A percentile compares a stretch with the other conserved stretches of the same genome.
Evolutionary conservation across 768 basidiomycete genomes (phyloP).

Genomic region (Podaxis sp.): DNA sequence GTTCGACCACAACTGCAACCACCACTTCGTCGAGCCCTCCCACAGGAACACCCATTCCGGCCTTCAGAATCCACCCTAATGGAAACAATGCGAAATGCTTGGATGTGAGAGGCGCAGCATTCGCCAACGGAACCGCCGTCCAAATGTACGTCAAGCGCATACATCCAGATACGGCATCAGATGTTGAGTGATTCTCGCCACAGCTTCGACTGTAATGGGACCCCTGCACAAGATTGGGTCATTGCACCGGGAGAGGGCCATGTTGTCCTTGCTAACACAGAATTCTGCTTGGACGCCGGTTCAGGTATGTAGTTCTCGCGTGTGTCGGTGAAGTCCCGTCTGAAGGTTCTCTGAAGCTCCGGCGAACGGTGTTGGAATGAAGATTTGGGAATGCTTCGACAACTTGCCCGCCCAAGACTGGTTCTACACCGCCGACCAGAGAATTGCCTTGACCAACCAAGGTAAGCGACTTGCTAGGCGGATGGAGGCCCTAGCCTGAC

Average conservation of each 20-base stretch:
- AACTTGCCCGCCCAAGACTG: constrained; percentile 30
- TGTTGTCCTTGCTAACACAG: constrained; percentile 19
- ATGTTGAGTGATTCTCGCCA: neutral
- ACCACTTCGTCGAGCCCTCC: neutral
- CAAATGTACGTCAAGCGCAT: constrained; percentile 17
- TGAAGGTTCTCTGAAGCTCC: neutral
- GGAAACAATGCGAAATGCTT: constrained; percentile 18
- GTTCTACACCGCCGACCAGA: constrained; percentile 25
- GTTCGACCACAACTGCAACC: neutral
- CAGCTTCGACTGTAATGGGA: constrained; percentile 26
- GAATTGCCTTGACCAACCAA: constrained; percentile 19
- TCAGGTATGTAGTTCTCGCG: constrained; percentile 7
- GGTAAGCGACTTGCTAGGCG: neutral
- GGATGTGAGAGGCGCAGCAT: constrained; percentile 18
- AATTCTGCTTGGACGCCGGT: constrained; percentile 25
- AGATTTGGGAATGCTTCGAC: constrained; percentile 32
- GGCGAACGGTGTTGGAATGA: constrained; percentile 20
- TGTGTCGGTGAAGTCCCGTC: neutral
- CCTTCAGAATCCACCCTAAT: constrained; percentile 15
- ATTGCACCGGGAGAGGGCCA: constrained; percentile 16
- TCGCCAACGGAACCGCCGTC: constrained; percentile 20
- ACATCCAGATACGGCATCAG: neutral
- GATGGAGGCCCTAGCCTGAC: neutral
- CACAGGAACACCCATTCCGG: constrained; percentile 1
- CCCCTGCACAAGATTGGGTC: constrained; percentile 24